Percentiles rank a stretch among this genome's conserved stretches.
Evolutionary conservation across 2,329 filamentous ascomycete genomes (phyloP).

Genomic region (Sporothrix sp.): DNA sequence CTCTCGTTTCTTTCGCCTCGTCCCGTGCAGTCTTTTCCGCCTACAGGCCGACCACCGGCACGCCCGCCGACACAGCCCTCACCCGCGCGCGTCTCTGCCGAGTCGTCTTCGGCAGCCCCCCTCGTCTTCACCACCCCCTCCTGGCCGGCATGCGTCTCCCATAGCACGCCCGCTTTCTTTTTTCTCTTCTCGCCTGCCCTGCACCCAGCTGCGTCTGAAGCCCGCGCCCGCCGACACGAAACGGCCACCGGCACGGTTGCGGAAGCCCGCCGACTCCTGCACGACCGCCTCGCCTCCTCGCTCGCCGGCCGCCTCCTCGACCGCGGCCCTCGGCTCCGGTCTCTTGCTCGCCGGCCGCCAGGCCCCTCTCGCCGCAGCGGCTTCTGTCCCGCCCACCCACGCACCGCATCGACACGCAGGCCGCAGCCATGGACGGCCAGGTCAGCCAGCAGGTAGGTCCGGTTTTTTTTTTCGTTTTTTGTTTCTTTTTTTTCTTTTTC

Average conservation of each 20-base stretch:
- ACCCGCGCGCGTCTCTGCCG: too few relatives aligned
- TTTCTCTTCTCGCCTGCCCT: neutral
- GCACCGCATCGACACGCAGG: neutral
- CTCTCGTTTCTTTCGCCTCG: too few relatives aligned
- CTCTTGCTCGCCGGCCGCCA: neutral
- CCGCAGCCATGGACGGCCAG: constrained; percentile 10
- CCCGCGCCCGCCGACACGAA: neutral
- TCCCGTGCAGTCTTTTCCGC: too few relatives aligned
- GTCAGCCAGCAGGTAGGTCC: constrained; percentile 11
- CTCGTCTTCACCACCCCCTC: neutral
- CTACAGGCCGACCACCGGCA: too few relatives aligned
- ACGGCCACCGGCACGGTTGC: neutral
- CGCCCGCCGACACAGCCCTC: too few relatives aligned
- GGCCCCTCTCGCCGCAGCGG: constrained; percentile 3
- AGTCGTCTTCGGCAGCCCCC: neutral
- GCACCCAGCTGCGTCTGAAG: constrained; percentile 4
- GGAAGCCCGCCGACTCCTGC: neutral
- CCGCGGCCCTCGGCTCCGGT: neutral
- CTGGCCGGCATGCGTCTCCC: constrained; percentile 16
- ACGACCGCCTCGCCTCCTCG: neutral
- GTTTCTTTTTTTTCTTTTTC: neutral
- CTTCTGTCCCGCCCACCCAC: neutral
- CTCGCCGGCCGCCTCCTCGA: neutral
- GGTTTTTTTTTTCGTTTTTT: neutral
- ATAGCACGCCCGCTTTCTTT: constrained; percentile 9